Evolutionary conservation across 306 rosid genomes (phyloP), one percentile per base, ranked within the genome.

Genomic region (Betula pendula): DNA sequence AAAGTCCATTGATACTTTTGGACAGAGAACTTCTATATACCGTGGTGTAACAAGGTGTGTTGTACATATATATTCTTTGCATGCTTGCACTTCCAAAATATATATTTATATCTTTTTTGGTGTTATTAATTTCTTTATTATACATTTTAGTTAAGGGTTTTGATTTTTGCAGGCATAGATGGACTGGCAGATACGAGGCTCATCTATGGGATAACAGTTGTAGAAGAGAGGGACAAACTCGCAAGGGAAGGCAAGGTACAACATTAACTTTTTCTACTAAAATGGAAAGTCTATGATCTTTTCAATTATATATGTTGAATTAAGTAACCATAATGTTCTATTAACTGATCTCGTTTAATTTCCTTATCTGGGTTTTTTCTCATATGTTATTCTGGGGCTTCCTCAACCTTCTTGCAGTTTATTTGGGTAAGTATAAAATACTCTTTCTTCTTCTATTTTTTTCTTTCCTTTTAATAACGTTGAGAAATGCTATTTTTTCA

Each of bases 151-250:
- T 71, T 40, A 24, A 33, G 43, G 75, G 65, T 13, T 11, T 33
- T 53, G 20, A 72, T 66, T 15, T 74, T 74, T 68, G 5, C 78
- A 93, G 98, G 83, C 98, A 93, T 79, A 88, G 98, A 80, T 93
- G 98, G 98, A 93, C 98, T 0, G 97, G 98, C 3, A 93, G 98
- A 86, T 93, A 93, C 77, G 98, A 93, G 75, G 98, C 98, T 81
- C 97, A 93, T 72, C 81, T 93, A 5, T 93, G 98, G 98, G 98
- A 93, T 74, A 93, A 93, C 55, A 93, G 97, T 82, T 93, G 98
- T 59, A 90, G 98, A 84, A 88, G 98, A 84, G 98, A 93, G 68
- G 98, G 98, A n/a, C 98, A 93, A 70, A 93, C 97, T 80, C 88
- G 98, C 35, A 93, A 93, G 80, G 98, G 98, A 86, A 89, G 98